Base-by-base conservation (phyloP, 164 flowering plant species). In the Pachysandra terminalis region DNA sequence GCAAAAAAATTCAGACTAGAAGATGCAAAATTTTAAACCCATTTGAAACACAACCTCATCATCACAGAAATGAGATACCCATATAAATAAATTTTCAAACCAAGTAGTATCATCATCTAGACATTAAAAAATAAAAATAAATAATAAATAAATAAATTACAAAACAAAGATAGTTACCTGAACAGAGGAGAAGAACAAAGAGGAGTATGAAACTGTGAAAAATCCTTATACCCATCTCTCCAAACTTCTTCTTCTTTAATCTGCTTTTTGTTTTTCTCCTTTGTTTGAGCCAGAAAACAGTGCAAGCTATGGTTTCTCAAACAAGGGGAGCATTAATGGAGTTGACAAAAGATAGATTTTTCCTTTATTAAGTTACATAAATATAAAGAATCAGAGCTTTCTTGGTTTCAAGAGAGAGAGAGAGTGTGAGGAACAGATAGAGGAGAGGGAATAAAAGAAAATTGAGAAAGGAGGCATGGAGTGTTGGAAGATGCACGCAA, bases 351-450 rank as follows among this genome's bases (percentile, higher is more conserved):
- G 63, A 71, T 59, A 59, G 27, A 12, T 49, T 58, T 70, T 64
- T 52, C 62, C 48, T 61, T 66, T 40, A 60, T 68, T 55, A 57
- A 61, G 3, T 71, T 77, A 69, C 68, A 77, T 73, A 75, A 26
- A 77, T 77, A 74, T 40, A 75, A 78, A 76, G 88, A 82, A 83
- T 79, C 85, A 69, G 48, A 77, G 85, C 68, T 84, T 83, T 75
- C 84, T 82, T 83, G 79, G 63, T 56, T 64, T 52, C 68, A 63
- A 78, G 82, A 80, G 73, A 65, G 68, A 68, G 66, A 26, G 63
- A n/a, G n/a, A 54, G 56, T 57, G 28, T 14, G 32, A 62, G 60
- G 35, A 62, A 22, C 45, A 65, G 77, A 59, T 65, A 64, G n/a
- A 37, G 68, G 32, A 68, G 23, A 71, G 23, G 60, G 78, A 78